Percentiles rank a stretch among this genome's conserved stretches.
Evolutionary conservation across 2,329 filamentous ascomycete genomes (phyloP).

Genomic region (Ascochyta viciae-villosae): DNA sequence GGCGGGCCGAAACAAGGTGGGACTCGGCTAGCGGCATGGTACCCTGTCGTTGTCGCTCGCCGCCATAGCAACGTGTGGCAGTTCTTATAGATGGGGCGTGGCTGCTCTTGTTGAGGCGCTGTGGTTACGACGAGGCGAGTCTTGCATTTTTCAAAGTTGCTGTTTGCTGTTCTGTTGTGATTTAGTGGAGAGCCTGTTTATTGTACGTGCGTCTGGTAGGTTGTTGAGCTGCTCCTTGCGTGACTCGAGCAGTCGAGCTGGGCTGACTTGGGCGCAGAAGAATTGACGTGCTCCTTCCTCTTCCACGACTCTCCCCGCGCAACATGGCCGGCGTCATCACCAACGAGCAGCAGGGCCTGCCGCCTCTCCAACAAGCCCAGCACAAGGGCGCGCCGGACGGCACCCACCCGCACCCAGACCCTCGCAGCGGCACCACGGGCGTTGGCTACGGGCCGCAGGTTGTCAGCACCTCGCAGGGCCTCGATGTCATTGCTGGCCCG

Average conservation of each 20-base stretch:
- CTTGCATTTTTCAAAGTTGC: no score
- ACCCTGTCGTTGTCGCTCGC: constrained; percentile 1
- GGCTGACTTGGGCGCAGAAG: constrained; percentile 19
- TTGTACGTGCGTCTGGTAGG: constrained; percentile 13
- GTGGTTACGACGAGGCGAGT: no score
- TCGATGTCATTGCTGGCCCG: constrained; percentile 73
- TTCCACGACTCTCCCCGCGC: background rate
- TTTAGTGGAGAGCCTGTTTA: no score
- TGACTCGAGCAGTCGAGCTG: constrained; percentile 11
- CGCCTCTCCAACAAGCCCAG: background rate
- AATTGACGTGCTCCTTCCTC: background rate
- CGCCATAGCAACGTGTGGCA: constrained; percentile 2
- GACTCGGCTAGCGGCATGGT: constrained; percentile 14
- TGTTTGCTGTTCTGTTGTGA: no score
- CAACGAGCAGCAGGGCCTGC: constrained; percentile 12
- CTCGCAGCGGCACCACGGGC: constrained; percentile 41
- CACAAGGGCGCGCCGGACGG: constrained; percentile 9
- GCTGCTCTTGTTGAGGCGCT: no score
- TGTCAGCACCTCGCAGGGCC: constrained; percentile 47
- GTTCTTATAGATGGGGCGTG: no score
- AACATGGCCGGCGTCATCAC: constrained; percentile 10
- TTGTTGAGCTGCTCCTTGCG: background rate
- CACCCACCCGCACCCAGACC: constrained; percentile 21
- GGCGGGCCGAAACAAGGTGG: constrained; percentile 12
- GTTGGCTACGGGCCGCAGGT: constrained; percentile 54